Conservation (phyloP, 2,329 filamentous ascomycete species). For the Pseudogymnoascus sp. region DNA sequence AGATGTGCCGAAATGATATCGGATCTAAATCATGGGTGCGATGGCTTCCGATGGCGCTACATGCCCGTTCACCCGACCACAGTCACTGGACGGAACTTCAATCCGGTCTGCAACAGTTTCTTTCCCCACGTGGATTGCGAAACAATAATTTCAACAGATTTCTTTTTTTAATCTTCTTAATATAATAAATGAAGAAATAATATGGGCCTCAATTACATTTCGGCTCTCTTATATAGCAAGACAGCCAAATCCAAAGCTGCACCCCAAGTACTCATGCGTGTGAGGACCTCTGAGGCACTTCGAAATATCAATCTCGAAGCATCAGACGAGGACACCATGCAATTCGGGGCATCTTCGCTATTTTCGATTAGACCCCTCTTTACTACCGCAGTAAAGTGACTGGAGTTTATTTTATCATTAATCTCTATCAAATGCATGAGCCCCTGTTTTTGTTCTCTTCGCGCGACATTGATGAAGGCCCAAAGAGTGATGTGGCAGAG, state of each 20-base stretch:
- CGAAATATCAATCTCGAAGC: conserved; percentile 20
- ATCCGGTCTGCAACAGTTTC: background rate
- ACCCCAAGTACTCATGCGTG: conserved; percentile 23
- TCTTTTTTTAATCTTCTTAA: background rate
- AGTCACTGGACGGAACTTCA: background rate
- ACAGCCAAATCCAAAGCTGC: conserved; percentile 22
- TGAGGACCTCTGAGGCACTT: conserved; percentile 24
- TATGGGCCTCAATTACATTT: conserved; percentile 14
- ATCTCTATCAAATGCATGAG: conserved; percentile 11
- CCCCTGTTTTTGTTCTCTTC: conserved; percentile 11
- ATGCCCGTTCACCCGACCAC: background rate
- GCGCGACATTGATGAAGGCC: conserved; percentile 19
- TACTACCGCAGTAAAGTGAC: conserved; percentile 18
- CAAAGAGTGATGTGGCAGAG: conserved; percentile 23
- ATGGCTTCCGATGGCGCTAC: background rate
- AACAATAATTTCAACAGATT: background rate
- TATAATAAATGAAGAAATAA: background rate
- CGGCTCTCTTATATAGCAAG: conserved; percentile 20
- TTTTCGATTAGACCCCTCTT: conserved; percentile 11
- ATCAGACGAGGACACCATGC: background rate
- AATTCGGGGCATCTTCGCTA: background rate
- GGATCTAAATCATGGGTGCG: background rate
- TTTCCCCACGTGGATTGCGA: background rate
- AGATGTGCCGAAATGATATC: background rate
- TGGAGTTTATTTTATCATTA: conserved; percentile 5